These are phyloP conservation scores for Penicillium sp. DNA, from an alignment of 2,329 filamentous ascomycete species.

Conservation along the genomic window DNA sequence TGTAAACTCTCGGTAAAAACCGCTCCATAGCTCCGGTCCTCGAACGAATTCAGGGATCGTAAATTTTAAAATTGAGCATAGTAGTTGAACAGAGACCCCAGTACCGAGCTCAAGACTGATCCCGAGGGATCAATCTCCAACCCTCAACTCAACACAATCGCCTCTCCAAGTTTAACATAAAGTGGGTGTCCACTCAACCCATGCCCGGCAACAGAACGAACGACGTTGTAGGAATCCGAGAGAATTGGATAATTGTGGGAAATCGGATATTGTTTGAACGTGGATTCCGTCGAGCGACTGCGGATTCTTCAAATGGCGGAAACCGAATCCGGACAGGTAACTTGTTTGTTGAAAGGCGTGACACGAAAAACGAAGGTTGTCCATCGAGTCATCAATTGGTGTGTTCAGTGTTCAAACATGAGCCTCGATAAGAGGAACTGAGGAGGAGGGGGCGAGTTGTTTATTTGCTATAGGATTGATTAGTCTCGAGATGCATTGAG, in stretches of 20 bases:
- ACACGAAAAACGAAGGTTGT: constrained; percentile 33
- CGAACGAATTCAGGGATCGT: constrained; percentile 18
- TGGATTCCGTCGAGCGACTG: constrained; percentile 27
- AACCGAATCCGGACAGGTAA: constrained; percentile 18
- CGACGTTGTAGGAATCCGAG: constrained; percentile 31
- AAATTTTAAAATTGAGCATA: constrained; percentile 20
- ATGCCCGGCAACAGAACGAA: constrained; percentile 29
- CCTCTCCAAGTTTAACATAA: constrained; percentile 23
- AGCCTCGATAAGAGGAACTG: constrained; percentile 43
- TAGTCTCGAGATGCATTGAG: constrained; percentile 23
- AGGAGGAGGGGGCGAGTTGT: constrained; percentile 60
- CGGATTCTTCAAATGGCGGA: constrained; percentile 21
- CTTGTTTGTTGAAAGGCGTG: constrained; percentile 26
- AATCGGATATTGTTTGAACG: constrained; percentile 25
- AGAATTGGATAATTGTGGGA: constrained; percentile 24
- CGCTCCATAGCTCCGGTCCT: constrained; percentile 35
- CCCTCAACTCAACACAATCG: constrained; percentile 37
- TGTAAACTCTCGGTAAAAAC: constrained; percentile 36
- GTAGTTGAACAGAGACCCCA: constrained; percentile 40
- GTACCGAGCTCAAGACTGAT: constrained; percentile 14
- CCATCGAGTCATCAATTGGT: constrained; percentile 36
- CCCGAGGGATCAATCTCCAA: constrained; percentile 25
- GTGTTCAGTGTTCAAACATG: constrained; percentile 42
- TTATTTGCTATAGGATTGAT: constrained; percentile 61
- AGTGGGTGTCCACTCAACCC: constrained; percentile 15